These are phyloP conservation scores for Micractinium sp. DNA, from an alignment of 139 green algal genomes.

Conservation along the genomic window DNA sequence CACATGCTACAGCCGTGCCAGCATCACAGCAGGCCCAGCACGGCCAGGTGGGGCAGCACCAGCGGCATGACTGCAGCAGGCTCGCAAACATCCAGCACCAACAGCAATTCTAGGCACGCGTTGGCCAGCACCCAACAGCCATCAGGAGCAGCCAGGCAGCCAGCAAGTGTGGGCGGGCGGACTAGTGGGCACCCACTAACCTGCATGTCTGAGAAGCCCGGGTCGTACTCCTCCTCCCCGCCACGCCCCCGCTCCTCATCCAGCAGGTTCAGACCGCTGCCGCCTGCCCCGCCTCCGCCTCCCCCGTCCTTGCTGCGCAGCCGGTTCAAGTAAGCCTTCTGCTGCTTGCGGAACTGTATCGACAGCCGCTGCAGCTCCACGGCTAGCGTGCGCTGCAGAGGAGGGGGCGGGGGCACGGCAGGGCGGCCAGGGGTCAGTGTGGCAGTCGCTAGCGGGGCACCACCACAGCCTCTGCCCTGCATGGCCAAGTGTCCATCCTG, in stretches of 20 bases:
- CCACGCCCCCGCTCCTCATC: slow-evolving; percentile 29
- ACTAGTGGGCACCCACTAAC: slow-evolving; percentile 28
- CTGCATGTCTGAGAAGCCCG: slow-evolving; percentile 87
- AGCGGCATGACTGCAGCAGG: background rate
- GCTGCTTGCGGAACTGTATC: slow-evolving; percentile 87
- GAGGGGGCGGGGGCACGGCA: background rate
- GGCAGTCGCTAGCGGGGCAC: background rate
- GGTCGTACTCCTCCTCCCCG: slow-evolving; percentile 63
- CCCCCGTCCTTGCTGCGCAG: slow-evolving; percentile 76
- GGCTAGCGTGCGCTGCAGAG: slow-evolving; percentile 85
- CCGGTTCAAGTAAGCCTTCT: slow-evolving; percentile 87
- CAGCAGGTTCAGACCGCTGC: slow-evolving; percentile 43
- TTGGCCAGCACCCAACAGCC: background rate
- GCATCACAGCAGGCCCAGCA: no score
- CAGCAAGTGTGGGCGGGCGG: no score
- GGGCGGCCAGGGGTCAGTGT: background rate
- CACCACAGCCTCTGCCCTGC: background rate
- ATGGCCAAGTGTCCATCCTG: background rate
- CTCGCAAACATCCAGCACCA: background rate
- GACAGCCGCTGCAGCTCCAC: slow-evolving; percentile 85
- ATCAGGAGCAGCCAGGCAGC: background rate
- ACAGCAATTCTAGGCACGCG: background rate
- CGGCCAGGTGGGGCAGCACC: no score
- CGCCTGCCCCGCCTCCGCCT: slow-evolving; percentile 51
- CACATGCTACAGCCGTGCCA: no score